Conservation (phyloP, 2,329 filamentous ascomycete species). For the Colletotrichum brevisporum region DNA sequence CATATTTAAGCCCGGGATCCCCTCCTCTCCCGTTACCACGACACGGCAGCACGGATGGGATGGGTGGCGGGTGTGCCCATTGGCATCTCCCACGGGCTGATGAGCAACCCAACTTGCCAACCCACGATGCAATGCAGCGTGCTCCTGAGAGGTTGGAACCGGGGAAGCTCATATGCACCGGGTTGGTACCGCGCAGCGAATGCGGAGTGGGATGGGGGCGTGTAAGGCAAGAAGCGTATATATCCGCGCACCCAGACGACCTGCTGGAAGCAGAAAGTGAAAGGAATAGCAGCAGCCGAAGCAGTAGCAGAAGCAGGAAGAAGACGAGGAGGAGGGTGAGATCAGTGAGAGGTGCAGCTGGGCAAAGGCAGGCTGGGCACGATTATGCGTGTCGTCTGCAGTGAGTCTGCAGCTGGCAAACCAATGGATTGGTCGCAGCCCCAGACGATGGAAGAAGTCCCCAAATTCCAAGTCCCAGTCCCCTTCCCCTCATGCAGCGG, state of each 20-base stretch:
- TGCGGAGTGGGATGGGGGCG: slow-evolving; percentile 32
- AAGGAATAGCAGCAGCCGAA: too few species aligned
- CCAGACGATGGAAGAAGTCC: slow-evolving; percentile 24
- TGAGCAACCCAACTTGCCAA: slow-evolving; percentile 16
- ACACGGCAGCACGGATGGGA: slow-evolving; percentile 5
- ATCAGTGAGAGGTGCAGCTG: slow-evolving; percentile 14
- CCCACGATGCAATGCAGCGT: slow-evolving; percentile 1
- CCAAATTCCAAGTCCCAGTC: too few species aligned
- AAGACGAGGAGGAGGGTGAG: too few species aligned
- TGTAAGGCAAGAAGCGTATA: slow-evolving; percentile 21
- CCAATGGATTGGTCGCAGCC: slow-evolving; percentile 34
- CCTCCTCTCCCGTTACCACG: background rate
- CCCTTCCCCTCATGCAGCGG: slow-evolving; percentile 19
- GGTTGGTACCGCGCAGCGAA: slow-evolving; percentile 29
- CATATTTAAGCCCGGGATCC: slow-evolving; percentile 31
- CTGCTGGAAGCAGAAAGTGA: too few species aligned
- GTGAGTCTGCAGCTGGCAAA: slow-evolving; percentile 32
- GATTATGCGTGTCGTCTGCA: slow-evolving; percentile 36
- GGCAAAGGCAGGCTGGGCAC: slow-evolving; percentile 27
- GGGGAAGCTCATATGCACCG: slow-evolving; percentile 29
- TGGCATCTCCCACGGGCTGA: slow-evolving; percentile 23
- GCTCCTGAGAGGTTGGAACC: slow-evolving; percentile 28
- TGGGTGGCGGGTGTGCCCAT: slow-evolving; percentile 6
- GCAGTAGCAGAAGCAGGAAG: too few species aligned
- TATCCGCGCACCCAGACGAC: slow-evolving; percentile 3